Base-by-base conservation (phyloP, 2,329 filamentous ascomycete species). In the Aspergillus ochraceoroseus region DNA sequence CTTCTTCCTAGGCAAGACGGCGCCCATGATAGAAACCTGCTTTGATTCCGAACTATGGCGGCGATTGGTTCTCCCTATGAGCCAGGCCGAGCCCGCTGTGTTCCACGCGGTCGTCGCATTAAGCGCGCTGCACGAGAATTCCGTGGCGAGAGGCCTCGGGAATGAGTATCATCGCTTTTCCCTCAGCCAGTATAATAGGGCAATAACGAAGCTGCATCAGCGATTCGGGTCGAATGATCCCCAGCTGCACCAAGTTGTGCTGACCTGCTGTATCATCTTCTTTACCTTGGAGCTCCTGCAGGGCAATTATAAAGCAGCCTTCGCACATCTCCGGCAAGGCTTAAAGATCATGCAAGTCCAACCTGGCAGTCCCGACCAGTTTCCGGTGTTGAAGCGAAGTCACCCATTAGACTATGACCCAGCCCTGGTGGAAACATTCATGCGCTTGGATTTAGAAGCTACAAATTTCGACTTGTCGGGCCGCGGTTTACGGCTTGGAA, bases 1-100 rank as follows among this genome's bases (percentile, higher is more conserved):
- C 2, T 51, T 43, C 32, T 55, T 54, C 15, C 42, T 28, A 9
- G 13, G 39, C 33, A 42, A 20, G 18, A 48, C 52, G 2, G 41
- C 50, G 18, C 47, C 51, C 9, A 34, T 38, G 6, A 31, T 55
- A 7, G 36, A 29, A 5, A 36, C 12, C n/a, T 48, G 39, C 34
- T 51, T 52, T 23, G 31, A 50, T 25, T 43, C 41, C 2, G 28
- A 35, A 2, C 34, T 52, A 8, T 48, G 45, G 45, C 31, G 34
- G 11, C 30, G 15, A 31, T 4, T 42, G 3, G 18, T 37, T 3
- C 31, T 37, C 3, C 31, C 36, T 8, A 20, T 36, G 12, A 42
- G 42, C 17, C 27, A 37, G 4, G 28, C 31, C 2, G 45, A 48
- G 2, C 38, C 34, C 5, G 45, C 45, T 1, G 33, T 45, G 4